Conservation (phyloP, 768 basidiomycete species). For the Tulasnella sp. region DNA sequence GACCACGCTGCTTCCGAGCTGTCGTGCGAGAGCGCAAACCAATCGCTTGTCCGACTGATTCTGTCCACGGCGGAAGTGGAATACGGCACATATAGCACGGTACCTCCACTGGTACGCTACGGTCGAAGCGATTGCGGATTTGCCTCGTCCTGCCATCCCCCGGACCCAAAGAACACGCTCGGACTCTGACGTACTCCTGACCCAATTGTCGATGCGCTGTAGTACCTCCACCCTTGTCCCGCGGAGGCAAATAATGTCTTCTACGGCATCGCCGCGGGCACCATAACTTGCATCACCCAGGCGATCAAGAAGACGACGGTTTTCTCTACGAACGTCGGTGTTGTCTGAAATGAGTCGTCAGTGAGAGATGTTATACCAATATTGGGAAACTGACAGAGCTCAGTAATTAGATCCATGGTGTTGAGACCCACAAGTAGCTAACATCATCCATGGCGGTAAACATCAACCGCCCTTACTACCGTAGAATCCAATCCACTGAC, state of each 20-base stretch:
- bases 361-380: no score
- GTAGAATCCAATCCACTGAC: no score
- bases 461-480: no score
- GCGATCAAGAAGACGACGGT: neutral
- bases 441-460: neutral
- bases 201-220: neutral
- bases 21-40: neutral
- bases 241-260: neutral
- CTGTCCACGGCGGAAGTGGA: neutral
- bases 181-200: neutral
- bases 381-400: neutral
- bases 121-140: neutral
- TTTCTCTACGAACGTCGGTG: neutral
- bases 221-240: neutral
- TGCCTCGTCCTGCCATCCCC: neutral
- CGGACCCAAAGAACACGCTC: neutral
- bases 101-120: neutral
- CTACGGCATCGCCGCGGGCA: neutral
- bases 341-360: neutral
- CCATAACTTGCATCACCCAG: neutral
- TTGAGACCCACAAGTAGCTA: neutral
- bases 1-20: neutral
- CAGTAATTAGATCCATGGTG: neutral
- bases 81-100: neutral
- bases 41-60: neutral